Conservation (phyloP, 352 stramenopile species). For the Phytophthora sansomeana region DNA sequence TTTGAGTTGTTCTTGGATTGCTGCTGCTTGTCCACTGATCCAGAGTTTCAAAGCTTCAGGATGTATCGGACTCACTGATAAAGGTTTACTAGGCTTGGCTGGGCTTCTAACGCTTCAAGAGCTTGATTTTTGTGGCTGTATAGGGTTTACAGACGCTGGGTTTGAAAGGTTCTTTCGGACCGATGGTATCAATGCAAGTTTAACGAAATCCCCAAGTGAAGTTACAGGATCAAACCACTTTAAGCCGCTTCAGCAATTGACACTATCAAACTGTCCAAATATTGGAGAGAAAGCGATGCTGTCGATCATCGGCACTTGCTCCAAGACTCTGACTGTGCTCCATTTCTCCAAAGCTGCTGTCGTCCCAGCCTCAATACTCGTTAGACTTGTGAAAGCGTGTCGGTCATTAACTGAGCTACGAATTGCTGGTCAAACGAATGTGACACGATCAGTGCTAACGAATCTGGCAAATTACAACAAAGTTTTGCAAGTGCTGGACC, state of each 20-base stretch:
- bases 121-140: conserved; percentile 61
- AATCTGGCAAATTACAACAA: conserved; percentile 68
- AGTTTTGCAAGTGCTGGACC: conserved; percentile 57
- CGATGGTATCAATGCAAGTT: conserved; percentile 36
- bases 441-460: conserved; percentile 55
- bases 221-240: neutral
- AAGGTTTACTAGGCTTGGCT: conserved; percentile 58
- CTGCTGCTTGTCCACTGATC: conserved; percentile 68
- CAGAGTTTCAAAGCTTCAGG: conserved; percentile 47
- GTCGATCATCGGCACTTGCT: conserved; percentile 42
- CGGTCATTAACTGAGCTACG: conserved; percentile 39
- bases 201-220: neutral
- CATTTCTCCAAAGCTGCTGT: conserved; percentile 46
- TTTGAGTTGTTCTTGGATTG: conserved; percentile 67
- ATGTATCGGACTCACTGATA: conserved; percentile 64
- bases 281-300: conserved; percentile 45
- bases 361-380: conserved; percentile 32
- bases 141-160: conserved; percentile 47
- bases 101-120: conserved; percentile 60
- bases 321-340: conserved; percentile 38
- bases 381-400: conserved; percentile 52
- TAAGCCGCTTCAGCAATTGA: conserved; percentile 40
- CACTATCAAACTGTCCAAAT: conserved; percentile 35
- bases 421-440: conserved; percentile 43
- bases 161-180: conserved; percentile 60